Evolutionary conservation across 2,329 filamentous ascomycete genomes (phyloP), one percentile per base, ranked within the genome.

Genomic region (Hypoxylon sp.): DNA sequence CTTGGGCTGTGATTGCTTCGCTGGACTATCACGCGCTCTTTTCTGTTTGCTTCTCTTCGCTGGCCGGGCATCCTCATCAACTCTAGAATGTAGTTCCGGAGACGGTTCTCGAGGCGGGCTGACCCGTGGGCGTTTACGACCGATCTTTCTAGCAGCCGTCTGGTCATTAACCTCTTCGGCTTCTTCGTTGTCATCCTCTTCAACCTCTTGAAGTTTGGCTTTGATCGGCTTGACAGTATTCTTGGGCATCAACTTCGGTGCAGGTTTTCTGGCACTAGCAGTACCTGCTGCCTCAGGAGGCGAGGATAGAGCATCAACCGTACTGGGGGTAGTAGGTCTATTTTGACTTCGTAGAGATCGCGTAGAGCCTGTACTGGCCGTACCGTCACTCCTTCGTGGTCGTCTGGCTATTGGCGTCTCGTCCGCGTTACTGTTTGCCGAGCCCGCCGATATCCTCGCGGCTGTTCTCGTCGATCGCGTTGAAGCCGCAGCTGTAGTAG

Each of bases 101-200:
- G 83, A 84, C 2, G 72, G 65, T 67, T 70, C 76, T n/a, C 75
- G 77, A 23, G 75, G 76, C 2, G 75, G 66, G 63, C 80, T 82
- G 13, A 73, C 71, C 45, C 83, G 80, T 2, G 77, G 78, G 1
- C 83, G 82, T 69, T 85, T 87, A 56, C 75, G 79, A 5, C 82
- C 80, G 6, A 86, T 73, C 0, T 63, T 70, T 59, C 75, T 72
- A 2, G 84, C 84, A 3, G 82, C 82, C 68, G 86, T 82, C 3
- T 74, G 67, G 2, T 76, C 81, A 38, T 79, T 75, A 14, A 86
- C 80, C 50, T 85, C 82, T 53, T 85, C 79, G 0, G 82, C 84
- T 51, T 79, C 76, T 9, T 80, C 77, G 1, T 73, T 70, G 11
- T 67, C 70, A 32, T 73, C 71, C 3, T 68, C 64, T 13, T 64